Evolutionary conservation across 139 green algal genomes (phyloP).

Genomic region (Chlamydomonas schloesseri): DNA sequence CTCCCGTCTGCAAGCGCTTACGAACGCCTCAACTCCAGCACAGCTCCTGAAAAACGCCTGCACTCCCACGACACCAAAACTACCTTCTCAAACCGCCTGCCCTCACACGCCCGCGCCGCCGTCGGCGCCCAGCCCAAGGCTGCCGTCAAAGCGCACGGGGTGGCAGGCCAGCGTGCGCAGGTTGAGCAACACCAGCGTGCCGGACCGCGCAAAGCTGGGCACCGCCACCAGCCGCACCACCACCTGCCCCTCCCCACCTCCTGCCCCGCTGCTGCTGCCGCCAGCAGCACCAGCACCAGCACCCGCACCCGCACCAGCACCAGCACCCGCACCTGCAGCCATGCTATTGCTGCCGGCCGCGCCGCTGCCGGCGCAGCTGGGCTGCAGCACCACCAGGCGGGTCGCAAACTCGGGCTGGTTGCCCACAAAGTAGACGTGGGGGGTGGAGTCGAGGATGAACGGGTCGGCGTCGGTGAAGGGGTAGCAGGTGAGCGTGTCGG

Average conservation of each 20-base stretch:
- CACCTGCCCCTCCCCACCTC: too few species aligned
- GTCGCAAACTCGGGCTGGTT: constrained; percentile 89
- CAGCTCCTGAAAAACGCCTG: too few species aligned
- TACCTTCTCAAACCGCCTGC: too few species aligned
- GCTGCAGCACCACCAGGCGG: constrained; percentile 2
- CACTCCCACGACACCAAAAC: too few species aligned
- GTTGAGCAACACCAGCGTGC: constrained; percentile 89
- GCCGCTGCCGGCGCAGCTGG: not conserved
- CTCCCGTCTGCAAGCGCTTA: too few species aligned
- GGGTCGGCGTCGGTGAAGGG: constrained; percentile 92
- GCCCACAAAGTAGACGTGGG: constrained; percentile 95
- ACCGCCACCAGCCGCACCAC: constrained; percentile 79
- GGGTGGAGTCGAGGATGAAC: constrained; percentile 90
- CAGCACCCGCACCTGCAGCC: not conserved
- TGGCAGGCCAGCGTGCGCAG: constrained; percentile 84
- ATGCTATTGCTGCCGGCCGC: not conserved
- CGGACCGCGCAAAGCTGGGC: constrained; percentile 81
- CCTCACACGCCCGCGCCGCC: too few species aligned
- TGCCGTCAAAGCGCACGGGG: constrained; percentile 75
- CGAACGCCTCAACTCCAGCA: too few species aligned
- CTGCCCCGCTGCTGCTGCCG: too few species aligned
- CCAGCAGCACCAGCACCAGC: too few species aligned
- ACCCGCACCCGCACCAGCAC: not conserved
- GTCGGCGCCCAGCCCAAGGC: not conserved
- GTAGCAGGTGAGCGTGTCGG: constrained; percentile 97